Base-by-base conservation (phyloP, 192 early-diverging fungal genomes). In the Helicostylum pulchrum region DNA sequence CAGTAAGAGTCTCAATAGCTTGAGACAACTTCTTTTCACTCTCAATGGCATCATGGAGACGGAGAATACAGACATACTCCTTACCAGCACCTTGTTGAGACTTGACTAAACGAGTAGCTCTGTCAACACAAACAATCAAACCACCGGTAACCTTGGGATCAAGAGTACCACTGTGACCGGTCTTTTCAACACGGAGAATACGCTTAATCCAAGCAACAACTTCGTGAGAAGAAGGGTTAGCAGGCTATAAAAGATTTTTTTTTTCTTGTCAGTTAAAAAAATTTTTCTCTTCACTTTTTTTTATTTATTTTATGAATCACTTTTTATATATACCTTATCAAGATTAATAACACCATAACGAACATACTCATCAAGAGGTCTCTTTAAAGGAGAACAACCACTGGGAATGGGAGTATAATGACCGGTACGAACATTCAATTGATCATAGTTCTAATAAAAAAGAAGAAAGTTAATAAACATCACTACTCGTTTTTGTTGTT, bases 141-240 rank as follows among this genome's bases (percentile, higher is more conserved):
- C 97, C 98, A 31, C 97, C 97, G 11, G 97, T 99, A 20, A 99
- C 97, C 76, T 99, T 99, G 61, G 97, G 97, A 82, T 99, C 97
- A 7, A 99, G 88, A 8, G 97, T 99, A 49, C 97, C 97, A 72
- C 87, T 90, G 85, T 99, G 97, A 30, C 97, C 97, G 50, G 97
- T 99, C 76, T 99, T 99, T 70, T 99, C 94, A 23, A 94, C 93
- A 59, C 92, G 88, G 54, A 99, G 86, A 62, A 99, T 99, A 63
- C 95, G 90, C 43, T 93, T 88, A 76, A 99, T 95, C 97, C 97
- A 99, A 59, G 97, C 97, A 55, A 99, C 97, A 21, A 99, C 97
- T 80, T 99, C 97, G 84, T 99, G 97, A 51, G 97, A 99, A 56
- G 95, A 98, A 56, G 97, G 97, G 83, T 99, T 99, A 34, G 97